These are phyloP conservation scores for Hygrophila difformis DNA, from an alignment of 257 asterid genomes.

Conservation along the genomic window DNA sequence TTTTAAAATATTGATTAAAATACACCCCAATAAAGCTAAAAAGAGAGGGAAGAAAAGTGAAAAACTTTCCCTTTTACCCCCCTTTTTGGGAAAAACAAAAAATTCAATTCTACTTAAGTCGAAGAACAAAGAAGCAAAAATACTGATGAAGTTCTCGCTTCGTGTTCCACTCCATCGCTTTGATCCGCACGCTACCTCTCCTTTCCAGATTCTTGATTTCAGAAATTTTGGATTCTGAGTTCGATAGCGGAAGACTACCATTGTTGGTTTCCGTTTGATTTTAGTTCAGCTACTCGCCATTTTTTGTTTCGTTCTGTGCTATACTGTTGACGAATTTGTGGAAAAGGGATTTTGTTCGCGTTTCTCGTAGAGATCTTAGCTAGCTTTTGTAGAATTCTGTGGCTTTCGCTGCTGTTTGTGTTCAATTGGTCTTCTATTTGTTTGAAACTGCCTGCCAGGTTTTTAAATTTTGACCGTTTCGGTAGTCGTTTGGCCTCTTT, in stretches of 20 bases:
- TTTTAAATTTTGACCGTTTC: conserved; percentile 15
- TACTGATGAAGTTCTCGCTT: too few species aligned
- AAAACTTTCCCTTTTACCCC: too few species aligned
- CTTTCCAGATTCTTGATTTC: conserved; percentile 26
- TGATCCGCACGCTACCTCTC: conserved; percentile 39
- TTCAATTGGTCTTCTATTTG: conserved; percentile 20
- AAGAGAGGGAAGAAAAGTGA: too few species aligned
- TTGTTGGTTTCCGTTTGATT: conserved; percentile 30
- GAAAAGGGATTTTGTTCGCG: too few species aligned
- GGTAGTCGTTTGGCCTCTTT: too few species aligned
- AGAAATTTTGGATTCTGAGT: conserved; percentile 18
- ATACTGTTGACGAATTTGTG: too few species aligned
- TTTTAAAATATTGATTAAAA: too few species aligned
- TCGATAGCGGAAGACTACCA: conserved; percentile 19
- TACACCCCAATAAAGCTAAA: too few species aligned
- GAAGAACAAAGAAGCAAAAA: too few species aligned
- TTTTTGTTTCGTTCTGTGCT: background rate
- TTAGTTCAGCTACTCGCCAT: conserved; percentile 20
- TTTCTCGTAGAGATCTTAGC: conserved; percentile 50
- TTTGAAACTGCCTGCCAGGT: conserved; percentile 12
- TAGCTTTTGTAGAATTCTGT: conserved; percentile 26
- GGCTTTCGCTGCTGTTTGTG: conserved; percentile 15
- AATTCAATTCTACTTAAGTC: too few species aligned
- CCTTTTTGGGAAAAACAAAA: too few species aligned
- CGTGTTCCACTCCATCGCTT: conserved; percentile 38